Evolutionary conservation across 345 rosid species (phyloP).

Genomic region (Euphorbia lathyris): DNA sequence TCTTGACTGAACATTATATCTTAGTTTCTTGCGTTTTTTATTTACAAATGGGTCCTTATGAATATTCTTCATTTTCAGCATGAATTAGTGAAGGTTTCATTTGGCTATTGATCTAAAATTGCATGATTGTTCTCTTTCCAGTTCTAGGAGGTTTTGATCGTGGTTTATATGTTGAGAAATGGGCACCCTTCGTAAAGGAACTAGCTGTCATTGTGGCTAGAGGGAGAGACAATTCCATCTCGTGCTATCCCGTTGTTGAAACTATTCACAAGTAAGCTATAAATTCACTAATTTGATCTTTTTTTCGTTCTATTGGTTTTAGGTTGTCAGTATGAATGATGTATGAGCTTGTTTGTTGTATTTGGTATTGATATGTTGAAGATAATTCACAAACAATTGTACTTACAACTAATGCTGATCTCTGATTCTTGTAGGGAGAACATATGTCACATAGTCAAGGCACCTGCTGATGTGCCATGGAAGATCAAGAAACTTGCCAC

Average conservation of each 20-base stretch:
- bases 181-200: constrained; percentile 95
- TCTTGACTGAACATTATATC: too few species aligned
- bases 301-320: background rate
- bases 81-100: background rate
- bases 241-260: constrained; percentile 90
- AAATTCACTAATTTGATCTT: background rate
- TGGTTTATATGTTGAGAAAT: constrained; percentile 89
- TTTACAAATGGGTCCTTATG: background rate
- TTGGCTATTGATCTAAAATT: background rate
- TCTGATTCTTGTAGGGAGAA: constrained; percentile 57
- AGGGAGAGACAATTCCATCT: constrained; percentile 77
- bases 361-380: background rate
- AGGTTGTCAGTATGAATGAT: background rate
- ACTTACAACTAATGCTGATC: constrained; percentile 10
- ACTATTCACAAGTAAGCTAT: constrained; percentile 76
- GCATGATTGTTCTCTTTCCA: constrained; percentile 23
- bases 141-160: constrained; percentile 82
- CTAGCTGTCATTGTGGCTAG: constrained; percentile 93
- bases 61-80: background rate
- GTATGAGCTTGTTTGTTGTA: background rate
- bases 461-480: constrained; percentile 86
- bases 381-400: background rate
- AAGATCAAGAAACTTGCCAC: constrained; percentile 74
- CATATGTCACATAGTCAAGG: constrained; percentile 93
- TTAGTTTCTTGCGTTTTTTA: background rate